Conservation (phyloP, 2,329 filamentous ascomycete species). For the Lojkania enalia region DNA sequence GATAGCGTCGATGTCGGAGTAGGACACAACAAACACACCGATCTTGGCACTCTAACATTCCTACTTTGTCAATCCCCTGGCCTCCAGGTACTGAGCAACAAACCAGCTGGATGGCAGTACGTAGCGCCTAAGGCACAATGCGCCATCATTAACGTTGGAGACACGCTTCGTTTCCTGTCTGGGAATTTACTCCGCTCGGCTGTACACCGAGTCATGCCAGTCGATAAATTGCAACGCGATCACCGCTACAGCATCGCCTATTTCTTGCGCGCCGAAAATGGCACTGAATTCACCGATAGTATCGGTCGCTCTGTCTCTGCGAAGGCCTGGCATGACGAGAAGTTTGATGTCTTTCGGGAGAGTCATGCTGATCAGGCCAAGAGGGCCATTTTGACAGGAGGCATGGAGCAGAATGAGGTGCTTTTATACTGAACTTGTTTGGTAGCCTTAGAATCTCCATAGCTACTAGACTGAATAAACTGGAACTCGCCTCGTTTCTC, state of each 20-base stretch:
- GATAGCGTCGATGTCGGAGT: constrained; percentile 2
- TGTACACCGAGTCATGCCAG: constrained; percentile 15
- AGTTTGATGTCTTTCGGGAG: constrained; percentile 33
- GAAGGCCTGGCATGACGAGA: constrained; percentile 42
- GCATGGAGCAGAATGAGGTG: background rate
- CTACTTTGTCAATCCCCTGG: constrained; percentile 44
- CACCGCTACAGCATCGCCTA: constrained; percentile 64
- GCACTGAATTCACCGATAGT: constrained; percentile 59
- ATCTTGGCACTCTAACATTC: constrained; percentile 59
- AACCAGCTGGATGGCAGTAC: constrained; percentile 53
- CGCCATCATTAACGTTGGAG: constrained; percentile 42
- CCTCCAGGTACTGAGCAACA: constrained; percentile 29
- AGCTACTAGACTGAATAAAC: too few relatives aligned
- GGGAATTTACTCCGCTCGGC: constrained; percentile 4
- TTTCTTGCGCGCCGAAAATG: constrained; percentile 61
- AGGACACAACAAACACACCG: constrained; percentile 53
- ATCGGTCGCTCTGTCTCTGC: constrained; percentile 59
- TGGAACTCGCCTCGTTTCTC: too few relatives aligned
- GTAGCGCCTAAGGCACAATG: constrained; percentile 30
- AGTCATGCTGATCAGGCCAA: background rate
- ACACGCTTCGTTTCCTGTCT: constrained; percentile 21
- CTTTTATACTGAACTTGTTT: too few relatives aligned
- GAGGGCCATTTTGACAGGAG: background rate
- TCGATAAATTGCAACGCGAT: constrained; percentile 44
- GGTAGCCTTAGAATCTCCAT: too few relatives aligned